Percentiles rank a stretch among this genome's conserved stretches.
phyloP scores from a whole-genome alignment of 2,329 filamentous ascomycete species.

The Fusarium oligoseptatum region DNA sequence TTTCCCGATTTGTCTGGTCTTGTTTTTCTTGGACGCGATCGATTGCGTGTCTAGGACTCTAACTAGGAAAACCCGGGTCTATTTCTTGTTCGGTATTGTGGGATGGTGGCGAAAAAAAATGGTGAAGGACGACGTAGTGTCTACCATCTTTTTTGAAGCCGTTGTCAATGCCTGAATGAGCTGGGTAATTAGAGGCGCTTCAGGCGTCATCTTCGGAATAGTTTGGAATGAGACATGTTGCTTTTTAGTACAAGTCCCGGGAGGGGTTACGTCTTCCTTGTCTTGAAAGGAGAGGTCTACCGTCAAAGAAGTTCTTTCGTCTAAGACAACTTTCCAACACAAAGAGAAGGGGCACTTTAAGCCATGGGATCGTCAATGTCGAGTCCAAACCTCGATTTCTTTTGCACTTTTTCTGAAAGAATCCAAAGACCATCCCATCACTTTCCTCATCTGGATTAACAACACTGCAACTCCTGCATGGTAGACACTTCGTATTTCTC shows the following conservation, averaged over 20 bases:
- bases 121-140: neutral
- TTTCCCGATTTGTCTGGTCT: constrained; percentile 34
- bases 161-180: neutral
- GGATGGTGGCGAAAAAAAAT: constrained; percentile 21
- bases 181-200: constrained; percentile 4
- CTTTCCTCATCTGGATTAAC: constrained; percentile 34
- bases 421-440: constrained; percentile 20
- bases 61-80: constrained; percentile 18
- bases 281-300: neutral
- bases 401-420: constrained; percentile 10
- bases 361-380: constrained; percentile 32
- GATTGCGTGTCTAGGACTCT: constrained; percentile 28
- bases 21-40: constrained; percentile 26
- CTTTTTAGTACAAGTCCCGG: constrained; percentile 14
- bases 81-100: constrained; percentile 18
- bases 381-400: neutral
- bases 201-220: constrained; percentile 23
- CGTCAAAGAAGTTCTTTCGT: neutral
- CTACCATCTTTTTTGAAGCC: constrained; percentile 1
- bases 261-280: neutral
- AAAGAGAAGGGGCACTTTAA: constrained; percentile 4
- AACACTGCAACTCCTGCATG: neutral
- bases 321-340: neutral
- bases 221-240: constrained; percentile 18
- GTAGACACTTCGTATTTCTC: constrained; percentile 30